Conservation (phyloP, 441 rosid genomes). For the Croton setiger region DNA sequence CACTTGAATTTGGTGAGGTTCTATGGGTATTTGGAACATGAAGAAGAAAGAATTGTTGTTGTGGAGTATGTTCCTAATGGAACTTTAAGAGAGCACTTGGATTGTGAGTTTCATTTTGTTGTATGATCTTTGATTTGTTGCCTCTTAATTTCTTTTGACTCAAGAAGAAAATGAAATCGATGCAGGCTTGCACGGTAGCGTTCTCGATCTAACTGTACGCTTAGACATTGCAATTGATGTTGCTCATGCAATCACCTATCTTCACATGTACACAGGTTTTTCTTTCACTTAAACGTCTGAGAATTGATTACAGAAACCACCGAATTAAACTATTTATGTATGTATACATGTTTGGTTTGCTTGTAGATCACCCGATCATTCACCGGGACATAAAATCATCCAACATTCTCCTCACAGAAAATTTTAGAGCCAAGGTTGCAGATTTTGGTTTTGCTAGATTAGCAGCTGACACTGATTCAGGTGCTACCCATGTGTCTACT, state of each 20-base stretch:
- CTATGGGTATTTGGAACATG: conserved; percentile 62
- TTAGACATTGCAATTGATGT: conserved; percentile 83
- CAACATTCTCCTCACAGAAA: conserved; percentile 86
- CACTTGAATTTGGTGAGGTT: conserved; percentile 77
- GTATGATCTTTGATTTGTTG: too few relatives aligned
- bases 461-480: conserved; percentile 79
- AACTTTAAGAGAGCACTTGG: conserved; percentile 87
- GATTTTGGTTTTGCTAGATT: conserved; percentile 90
- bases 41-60: conserved; percentile 67
- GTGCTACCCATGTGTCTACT: conserved; percentile 86
- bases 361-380: conserved; percentile 86
- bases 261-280: conserved; percentile 91
- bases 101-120: conserved; percentile 46
- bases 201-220: conserved; percentile 61
- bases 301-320: conserved; percentile 7
- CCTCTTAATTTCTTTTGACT: not conserved
- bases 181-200: conserved; percentile 56
- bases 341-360: conserved; percentile 14
- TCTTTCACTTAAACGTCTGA: conserved; percentile 14
- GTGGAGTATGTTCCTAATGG: conserved; percentile 88
- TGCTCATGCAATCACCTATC: conserved; percentile 94
- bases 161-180: conserved; percentile 18
- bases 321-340: conserved; percentile 10
- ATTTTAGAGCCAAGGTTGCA: conserved; percentile 82
- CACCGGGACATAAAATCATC: conserved; percentile 95